phyloP scores from a whole-genome alignment of 768 basidiomycete species.

The Mycena rosella region DNA sequence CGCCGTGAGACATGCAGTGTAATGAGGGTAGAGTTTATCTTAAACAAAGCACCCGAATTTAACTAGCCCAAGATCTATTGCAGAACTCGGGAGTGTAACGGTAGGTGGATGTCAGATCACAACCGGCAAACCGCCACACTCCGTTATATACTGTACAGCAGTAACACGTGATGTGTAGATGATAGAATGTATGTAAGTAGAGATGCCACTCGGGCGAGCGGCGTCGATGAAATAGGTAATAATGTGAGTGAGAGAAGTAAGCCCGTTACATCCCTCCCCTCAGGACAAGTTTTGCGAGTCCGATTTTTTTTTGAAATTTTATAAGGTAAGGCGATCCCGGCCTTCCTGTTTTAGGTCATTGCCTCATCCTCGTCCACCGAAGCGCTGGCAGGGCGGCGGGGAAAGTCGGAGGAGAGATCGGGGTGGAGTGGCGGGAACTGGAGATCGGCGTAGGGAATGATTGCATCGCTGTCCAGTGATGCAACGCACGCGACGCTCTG shows the following conservation, averaged over 20 bases:
- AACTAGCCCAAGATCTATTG: not conserved
- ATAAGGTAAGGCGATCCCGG: not conserved
- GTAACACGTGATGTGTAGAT: not conserved
- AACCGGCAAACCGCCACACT: not conserved
- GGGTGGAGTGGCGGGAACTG: not conserved
- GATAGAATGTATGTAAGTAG: not conserved
- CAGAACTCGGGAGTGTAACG: not conserved
- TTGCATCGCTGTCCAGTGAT: not conserved
- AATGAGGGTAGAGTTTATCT: not conserved
- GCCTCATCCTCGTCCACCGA: not conserved
- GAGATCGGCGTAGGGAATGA: not conserved
- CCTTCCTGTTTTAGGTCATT: not conserved
- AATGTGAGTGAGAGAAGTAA: not conserved
- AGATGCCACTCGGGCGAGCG: no score
- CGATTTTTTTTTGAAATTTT: not conserved
- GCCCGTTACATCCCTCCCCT: slow-evolving; percentile 1
- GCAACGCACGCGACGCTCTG: no score
- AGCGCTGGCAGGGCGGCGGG: not conserved
- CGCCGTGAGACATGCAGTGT: no score
- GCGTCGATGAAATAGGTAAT: not conserved
- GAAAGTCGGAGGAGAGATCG: not conserved
- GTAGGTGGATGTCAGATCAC: not conserved
- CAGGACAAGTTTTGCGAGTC: not conserved
- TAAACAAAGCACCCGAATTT: not conserved
- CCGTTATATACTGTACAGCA: not conserved